Base-by-base conservation (phyloP, 2,329 filamentous ascomycete genomes). In the Dactylellina haptotyla region DNA sequence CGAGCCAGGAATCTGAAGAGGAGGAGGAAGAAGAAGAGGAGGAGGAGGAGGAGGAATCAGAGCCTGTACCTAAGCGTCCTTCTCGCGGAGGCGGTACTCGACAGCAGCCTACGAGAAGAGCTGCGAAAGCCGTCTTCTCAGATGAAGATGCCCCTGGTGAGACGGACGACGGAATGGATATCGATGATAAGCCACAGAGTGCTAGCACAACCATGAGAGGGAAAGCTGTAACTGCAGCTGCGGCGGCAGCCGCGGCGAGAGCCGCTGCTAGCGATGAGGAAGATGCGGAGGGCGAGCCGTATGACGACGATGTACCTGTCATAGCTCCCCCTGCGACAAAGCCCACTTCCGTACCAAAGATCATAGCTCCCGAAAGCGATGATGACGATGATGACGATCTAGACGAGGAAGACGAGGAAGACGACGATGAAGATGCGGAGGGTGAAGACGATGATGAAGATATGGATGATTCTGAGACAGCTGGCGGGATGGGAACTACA, bases 1-100 rank as follows among this genome's bases (percentile, higher is more conserved):
- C 83, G 2, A 84, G 82, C 9, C 83, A 83, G 16, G 79, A 82
- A 2, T 83, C 82, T 4, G 82, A 82, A 9, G 82, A 83, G 50
- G 82, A 82, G 8, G 83, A 82, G 16, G 83, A 82, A 20, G 82
- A 83, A 39, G 81, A 81, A 14, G 83, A 84, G 23, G 84, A 85
- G 83, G 81, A 23, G 46, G 81, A 23, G 37, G 62, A 56, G 28
- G 50, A 66, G n/a, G 57, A 67, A 41, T 71, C 66, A 2, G 70
- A 69, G 25, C 63, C 59, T 12, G 64, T 28, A 80, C 80, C 34
- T 75, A 82, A 16, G 80, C 81, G 50, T 80, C 81, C 30, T 80
- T 82, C 45, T 76, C 80, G 46, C 80, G 80, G 51, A 77, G 79
- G 6, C 76, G 79, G 39, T 79, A 82, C 45, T 80, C 82, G 82